Conservation (phyloP, 257 asterid species). For the Plantago elongata region DNA sequence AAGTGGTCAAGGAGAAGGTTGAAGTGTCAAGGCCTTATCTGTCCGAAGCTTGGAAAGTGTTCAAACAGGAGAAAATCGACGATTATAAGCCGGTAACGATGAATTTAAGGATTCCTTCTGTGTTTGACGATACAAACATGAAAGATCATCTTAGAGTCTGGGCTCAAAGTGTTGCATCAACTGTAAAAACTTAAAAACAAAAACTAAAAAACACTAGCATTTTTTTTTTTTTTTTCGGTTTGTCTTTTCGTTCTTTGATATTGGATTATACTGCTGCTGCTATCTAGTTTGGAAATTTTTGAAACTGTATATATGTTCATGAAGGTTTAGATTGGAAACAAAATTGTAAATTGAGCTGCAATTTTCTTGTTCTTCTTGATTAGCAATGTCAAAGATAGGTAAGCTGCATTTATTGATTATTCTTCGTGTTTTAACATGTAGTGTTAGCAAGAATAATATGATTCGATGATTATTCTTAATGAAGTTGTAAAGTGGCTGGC, state of each 20-base stretch:
- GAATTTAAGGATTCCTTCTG: slow-evolving; percentile 39
- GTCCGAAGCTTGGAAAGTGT: slow-evolving; percentile 51
- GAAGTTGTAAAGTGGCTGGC: too few species aligned
- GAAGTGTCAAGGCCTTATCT: slow-evolving; percentile 43
- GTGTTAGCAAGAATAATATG: too few species aligned
- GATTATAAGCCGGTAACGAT: slow-evolving; percentile 20
- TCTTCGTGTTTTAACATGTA: too few species aligned
- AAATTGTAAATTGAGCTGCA: too few species aligned
- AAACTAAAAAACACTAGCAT: not conserved
- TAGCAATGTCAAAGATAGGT: too few species aligned
- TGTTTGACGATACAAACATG: slow-evolving; percentile 33
- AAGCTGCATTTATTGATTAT: too few species aligned
- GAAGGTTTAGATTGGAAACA: too few species aligned
- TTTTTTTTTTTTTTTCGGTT: not conserved
- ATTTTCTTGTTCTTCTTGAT: too few species aligned
- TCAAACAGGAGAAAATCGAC: not conserved
- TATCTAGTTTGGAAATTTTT: too few species aligned
- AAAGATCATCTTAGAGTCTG: slow-evolving; percentile 51
- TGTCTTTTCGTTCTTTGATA: not conserved
- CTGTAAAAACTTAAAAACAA: slow-evolving; percentile 7
- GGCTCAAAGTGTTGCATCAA: slow-evolving; percentile 74
- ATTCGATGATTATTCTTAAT: too few species aligned
- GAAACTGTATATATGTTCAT: too few species aligned
- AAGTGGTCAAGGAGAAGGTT: not conserved
- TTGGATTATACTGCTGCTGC: not conserved